Evolutionary conservation across 306 rosid genomes (phyloP).

Genomic region (Rosa persica): DNA sequence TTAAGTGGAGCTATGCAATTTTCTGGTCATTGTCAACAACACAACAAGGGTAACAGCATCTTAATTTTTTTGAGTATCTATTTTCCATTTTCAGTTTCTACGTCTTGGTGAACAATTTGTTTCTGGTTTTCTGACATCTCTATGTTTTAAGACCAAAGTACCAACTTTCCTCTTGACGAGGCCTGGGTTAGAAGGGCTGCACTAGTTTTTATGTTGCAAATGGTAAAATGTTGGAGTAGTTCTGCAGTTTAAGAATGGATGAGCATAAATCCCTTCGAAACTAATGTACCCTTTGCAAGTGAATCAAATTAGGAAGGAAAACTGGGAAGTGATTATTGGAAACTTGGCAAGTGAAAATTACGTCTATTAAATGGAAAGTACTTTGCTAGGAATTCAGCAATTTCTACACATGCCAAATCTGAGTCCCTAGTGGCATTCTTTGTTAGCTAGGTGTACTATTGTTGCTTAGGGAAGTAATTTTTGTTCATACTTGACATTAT

Average conservation of each 20-base stretch:
- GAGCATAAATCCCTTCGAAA: neutral
- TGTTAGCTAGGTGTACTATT: neutral
- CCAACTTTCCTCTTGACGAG: neutral
- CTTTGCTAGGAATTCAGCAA: neutral
- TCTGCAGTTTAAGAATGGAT: neutral
- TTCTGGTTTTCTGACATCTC: neutral
- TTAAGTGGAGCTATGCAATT: constrained; percentile 88
- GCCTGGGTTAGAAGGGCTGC: neutral
- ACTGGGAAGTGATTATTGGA: neutral
- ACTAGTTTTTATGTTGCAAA: neutral
- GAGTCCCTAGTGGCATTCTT: neutral
- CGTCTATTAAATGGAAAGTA: neutral
- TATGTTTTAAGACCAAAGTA: neutral
- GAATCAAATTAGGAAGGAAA: neutral
- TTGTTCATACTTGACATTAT: neutral
- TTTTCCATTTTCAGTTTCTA: neutral
- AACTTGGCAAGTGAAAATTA: too few species aligned
- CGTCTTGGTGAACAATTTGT: neutral
- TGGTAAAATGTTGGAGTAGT: neutral
- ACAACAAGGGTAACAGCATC: constrained; percentile 53
- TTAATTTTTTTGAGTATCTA: neutral
- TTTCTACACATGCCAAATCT: neutral
- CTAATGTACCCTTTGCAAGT: neutral
- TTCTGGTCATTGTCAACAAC: constrained; percentile 74
- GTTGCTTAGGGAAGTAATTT: neutral